Evolutionary conservation across 2,329 filamentous ascomycete genomes (phyloP).

Genomic region (Parastagonospora nodorum): DNA sequence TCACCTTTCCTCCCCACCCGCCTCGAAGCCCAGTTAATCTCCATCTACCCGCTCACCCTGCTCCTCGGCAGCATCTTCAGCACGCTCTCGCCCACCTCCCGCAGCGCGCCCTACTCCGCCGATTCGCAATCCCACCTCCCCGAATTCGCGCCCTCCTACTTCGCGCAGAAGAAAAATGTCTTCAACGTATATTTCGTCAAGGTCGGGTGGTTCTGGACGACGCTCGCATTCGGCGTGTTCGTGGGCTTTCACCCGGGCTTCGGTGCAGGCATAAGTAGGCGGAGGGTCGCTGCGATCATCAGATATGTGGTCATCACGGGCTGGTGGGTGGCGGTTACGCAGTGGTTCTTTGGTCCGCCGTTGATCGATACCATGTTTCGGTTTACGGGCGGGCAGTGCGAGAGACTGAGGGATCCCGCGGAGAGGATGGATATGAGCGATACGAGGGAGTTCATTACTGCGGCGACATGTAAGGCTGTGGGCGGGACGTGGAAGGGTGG

Average conservation of each 20-base stretch:
- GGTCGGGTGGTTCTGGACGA: constrained; percentile 91
- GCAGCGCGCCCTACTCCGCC: constrained; percentile 65
- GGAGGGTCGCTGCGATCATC: constrained; percentile 62
- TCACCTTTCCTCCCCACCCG: constrained; percentile 72
- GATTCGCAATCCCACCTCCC: constrained; percentile 66
- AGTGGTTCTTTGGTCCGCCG: constrained; percentile 94
- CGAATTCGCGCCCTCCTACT: constrained; percentile 74
- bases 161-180: constrained; percentile 89
- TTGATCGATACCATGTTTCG: constrained; percentile 88
- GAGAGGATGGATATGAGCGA: constrained; percentile 54
- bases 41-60: constrained; percentile 77
- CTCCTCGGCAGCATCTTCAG: constrained; percentile 82
- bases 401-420: constrained; percentile 59
- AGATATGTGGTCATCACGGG: constrained; percentile 75
- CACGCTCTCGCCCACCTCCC: constrained; percentile 73
- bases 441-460: constrained; percentile 64
- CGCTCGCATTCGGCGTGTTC: constrained; percentile 72
- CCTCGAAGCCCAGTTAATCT: constrained; percentile 67
- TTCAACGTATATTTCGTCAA: constrained; percentile 96
- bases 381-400: constrained; percentile 86
- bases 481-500: constrained; percentile 91
- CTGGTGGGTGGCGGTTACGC: constrained; percentile 86
- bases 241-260: constrained; percentile 68
- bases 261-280: constrained; percentile 49
- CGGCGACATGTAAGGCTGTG: constrained; percentile 78